Base-by-base conservation (phyloP, 805 yeast species). In the Kregervanrija pseudodelftensis region DNA sequence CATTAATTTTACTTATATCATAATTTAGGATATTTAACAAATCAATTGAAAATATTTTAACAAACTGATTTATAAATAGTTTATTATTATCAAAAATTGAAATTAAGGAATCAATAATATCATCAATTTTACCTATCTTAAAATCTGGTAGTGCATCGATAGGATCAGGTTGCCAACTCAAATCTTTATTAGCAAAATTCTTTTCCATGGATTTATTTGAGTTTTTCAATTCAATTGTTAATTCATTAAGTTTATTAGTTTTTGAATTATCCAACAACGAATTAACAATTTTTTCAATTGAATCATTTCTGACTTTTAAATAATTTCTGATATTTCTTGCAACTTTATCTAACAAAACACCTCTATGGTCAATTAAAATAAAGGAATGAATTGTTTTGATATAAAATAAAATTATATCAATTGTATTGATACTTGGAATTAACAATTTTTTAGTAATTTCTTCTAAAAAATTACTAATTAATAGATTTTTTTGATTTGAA, bases 131-230 rank as follows among this genome's bases (percentile, higher is more conserved):
- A 10, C 72, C 73, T 48, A 77, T 76, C 38, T 76, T 73, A 65
- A 85, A 88, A 60, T 87, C 95, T 0, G 90, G 86, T n/a, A 89
- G 73, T 0, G 96, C 95, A 64, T 88, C 96, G 12, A 85, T 73
- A 0, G 96, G 96, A 53, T 86, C 95, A 0, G 96, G 96, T 8
- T 61, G 60, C 96, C 96, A 87, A 39, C 74, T 67, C 2, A 79
- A 55, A 50, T 75, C 80, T 10, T 67, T 52, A 40, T 68, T 57
- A 35, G 72, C 28, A 22, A 22, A 22, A 77, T 37, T 75, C 77
- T 5, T 30, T 55, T 42, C 8, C 7, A 22, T 22, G 8, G 28
- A 22, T 44, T 34, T 31, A 37, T 40, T 30, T 38, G 39, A 4
- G 17, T 11, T 63, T 8, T 64, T 44, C 11, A 88, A 63, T 48